A percentile compares a stretch with the other conserved stretches of the same genome.
Evolutionary conservation across 1,284 basidiomycete species (phyloP).

Genomic region (Cerrena zonata): DNA sequence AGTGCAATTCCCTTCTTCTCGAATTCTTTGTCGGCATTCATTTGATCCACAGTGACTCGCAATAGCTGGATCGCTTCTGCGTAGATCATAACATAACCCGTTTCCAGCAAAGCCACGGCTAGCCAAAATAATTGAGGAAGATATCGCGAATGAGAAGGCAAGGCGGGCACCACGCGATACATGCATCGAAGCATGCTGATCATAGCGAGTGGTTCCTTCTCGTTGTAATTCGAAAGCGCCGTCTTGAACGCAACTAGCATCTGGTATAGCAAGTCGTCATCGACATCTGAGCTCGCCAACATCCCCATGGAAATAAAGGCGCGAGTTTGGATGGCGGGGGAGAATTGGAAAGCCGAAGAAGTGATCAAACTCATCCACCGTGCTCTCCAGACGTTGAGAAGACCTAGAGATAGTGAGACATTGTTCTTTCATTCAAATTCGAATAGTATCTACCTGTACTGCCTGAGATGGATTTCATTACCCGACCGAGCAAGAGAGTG

Average conservation of each 20-base stretch:
- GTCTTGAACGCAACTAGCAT: slow-evolving; percentile 78
- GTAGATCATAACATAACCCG: slow-evolving; percentile 70
- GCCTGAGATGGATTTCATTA: slow-evolving; percentile 63
- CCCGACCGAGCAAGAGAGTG: slow-evolving; percentile 56
- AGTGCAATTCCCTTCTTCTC: slow-evolving; percentile 47
- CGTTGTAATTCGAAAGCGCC: slow-evolving; percentile 56
- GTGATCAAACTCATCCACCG: slow-evolving; percentile 92
- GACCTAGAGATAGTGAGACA: slow-evolving; percentile 36
- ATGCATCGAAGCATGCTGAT: slow-evolving; percentile 85
- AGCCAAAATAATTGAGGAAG: slow-evolving; percentile 78
- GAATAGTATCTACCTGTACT: slow-evolving; percentile 53
- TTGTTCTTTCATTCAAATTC: neutral
- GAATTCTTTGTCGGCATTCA: slow-evolving; percentile 58
- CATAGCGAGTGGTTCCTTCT: slow-evolving; percentile 69
- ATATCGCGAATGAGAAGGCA: slow-evolving; percentile 68
- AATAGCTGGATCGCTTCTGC: slow-evolving; percentile 64
- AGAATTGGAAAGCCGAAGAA: slow-evolving; percentile 88
- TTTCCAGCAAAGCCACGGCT: slow-evolving; percentile 74
- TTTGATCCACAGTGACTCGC: slow-evolving; percentile 61
- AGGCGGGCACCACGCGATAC: slow-evolving; percentile 67
- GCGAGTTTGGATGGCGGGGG: slow-evolving; percentile 82
- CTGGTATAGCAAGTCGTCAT: slow-evolving; percentile 85
- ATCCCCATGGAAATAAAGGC: slow-evolving; percentile 83
- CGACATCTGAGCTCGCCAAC: slow-evolving; percentile 73
- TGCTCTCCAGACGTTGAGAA: slow-evolving; percentile 87